Conservation (phyloP, 129 eudicot species). For the Rutidosis leptorrhynchoides region DNA sequence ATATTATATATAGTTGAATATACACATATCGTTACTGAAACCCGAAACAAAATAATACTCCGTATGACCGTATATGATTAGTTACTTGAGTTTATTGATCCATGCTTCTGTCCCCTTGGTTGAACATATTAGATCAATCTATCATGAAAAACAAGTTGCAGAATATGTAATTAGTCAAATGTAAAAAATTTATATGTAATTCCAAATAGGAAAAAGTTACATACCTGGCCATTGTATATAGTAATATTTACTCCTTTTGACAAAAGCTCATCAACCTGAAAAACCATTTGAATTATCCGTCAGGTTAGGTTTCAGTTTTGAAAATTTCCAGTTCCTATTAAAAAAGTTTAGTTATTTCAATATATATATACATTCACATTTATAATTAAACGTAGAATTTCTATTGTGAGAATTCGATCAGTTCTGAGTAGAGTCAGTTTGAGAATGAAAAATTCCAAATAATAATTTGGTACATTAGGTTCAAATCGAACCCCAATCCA, state of each 20-base stretch:
- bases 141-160: constrained; percentile 9
- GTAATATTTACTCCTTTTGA: constrained; percentile 49
- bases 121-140: constrained; percentile 58
- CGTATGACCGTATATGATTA: constrained; percentile 4
- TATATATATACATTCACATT: too few species aligned
- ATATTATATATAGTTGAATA: background rate
- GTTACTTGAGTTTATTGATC: constrained; percentile 59
- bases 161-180: background rate
- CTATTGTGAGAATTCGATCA: too few species aligned
- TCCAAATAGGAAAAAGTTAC: background rate
- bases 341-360: too few species aligned
- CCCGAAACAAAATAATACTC: too few species aligned
- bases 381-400: too few species aligned
- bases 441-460: too few species aligned
- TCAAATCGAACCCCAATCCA: too few species aligned
- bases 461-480: too few species aligned
- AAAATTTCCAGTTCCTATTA: too few species aligned
- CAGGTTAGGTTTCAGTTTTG: too few species aligned
- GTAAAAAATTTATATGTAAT: background rate
- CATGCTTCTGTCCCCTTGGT: constrained; percentile 62
- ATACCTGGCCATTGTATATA: constrained; percentile 53
- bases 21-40: background rate
- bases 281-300: too few species aligned
- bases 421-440: too few species aligned
- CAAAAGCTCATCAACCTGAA: constrained; percentile 55